Conservation (phyloP, 2,329 filamentous ascomycete genomes). For the Penicillium sp. region DNA sequence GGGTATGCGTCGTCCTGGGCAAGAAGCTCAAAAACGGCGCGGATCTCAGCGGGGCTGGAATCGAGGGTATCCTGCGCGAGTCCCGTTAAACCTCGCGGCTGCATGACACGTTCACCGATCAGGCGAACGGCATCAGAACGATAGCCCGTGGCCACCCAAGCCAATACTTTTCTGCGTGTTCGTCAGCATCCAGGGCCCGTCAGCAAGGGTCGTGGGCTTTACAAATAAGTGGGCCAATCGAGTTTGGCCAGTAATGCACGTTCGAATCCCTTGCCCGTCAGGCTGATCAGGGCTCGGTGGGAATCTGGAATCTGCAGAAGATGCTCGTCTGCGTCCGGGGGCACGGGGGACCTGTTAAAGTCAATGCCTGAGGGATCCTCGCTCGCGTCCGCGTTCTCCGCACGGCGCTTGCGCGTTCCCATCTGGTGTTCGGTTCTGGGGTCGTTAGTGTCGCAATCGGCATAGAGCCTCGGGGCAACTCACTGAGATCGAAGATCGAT, state of each 20-base stretch:
- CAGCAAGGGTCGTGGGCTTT: conserved; percentile 19
- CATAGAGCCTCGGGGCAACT: conserved; percentile 7
- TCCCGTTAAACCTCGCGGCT: conserved; percentile 67
- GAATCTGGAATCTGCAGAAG: conserved; percentile 63
- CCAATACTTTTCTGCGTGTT: conserved; percentile 55
- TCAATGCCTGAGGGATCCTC: conserved; percentile 20
- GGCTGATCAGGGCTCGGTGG: conserved; percentile 64
- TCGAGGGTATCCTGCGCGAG: conserved; percentile 69
- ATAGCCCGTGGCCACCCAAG: conserved; percentile 64
- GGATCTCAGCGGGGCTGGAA: conserved; percentile 64
- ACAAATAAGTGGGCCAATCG: conserved; percentile 66
- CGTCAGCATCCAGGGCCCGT: not conserved
- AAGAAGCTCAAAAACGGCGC: conserved; percentile 67
- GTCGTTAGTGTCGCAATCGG: not conserved
- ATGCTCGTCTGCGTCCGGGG: conserved; percentile 52
- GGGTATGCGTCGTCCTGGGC: conserved; percentile 56
- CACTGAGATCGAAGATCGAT: conserved; percentile 78
- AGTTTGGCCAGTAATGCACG: conserved; percentile 65
- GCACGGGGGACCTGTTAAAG: conserved; percentile 37
- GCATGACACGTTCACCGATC: conserved; percentile 68
- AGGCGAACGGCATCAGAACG: conserved; percentile 68
- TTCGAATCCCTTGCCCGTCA: conserved; percentile 72
- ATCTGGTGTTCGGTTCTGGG: conserved; percentile 69
- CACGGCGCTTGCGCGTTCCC: conserved; percentile 61
- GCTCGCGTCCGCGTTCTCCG: conserved; percentile 28